phyloP scores from a whole-genome alignment of 768 basidiomycete species.

The Auriscalpium microsporum region DNA sequence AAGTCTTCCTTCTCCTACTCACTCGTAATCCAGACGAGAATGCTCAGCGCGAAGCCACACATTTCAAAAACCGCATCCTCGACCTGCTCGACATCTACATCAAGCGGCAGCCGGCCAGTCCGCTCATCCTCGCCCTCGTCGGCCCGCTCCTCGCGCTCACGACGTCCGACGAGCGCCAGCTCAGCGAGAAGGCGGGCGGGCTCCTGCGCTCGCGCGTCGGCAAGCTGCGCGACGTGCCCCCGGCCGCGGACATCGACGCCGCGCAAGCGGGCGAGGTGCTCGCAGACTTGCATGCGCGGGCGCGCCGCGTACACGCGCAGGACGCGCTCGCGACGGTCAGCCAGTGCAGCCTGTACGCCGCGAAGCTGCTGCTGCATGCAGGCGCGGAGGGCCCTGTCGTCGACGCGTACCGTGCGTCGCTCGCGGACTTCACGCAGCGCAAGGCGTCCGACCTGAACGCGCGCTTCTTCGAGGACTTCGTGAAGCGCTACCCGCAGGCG shows the following conservation, averaged over 20 bases:
- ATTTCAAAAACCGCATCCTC: conserved; percentile 94
- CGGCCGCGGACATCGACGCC: conserved; percentile 32
- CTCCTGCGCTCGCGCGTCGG: conserved; percentile 67
- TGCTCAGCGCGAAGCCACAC: conserved; percentile 80
- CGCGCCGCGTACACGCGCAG: conserved; percentile 53
- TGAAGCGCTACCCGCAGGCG: conserved; percentile 51
- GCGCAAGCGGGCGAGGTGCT: conserved; percentile 37
- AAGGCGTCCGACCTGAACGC: conserved; percentile 72
- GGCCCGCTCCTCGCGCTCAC: conserved; percentile 73
- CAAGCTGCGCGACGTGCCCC: conserved; percentile 63
- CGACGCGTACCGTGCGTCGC: conserved; percentile 52
- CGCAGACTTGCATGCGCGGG: conserved; percentile 60
- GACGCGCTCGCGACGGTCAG: conserved; percentile 59
- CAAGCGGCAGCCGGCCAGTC: conserved; percentile 69
- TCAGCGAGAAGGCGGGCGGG: conserved; percentile 81
- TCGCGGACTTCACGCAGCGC: conserved; percentile 69
- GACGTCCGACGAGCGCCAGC: conserved; percentile 72
- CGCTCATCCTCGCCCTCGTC: conserved; percentile 57
- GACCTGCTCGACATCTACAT: conserved; percentile 87
- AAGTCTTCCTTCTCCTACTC: neutral
- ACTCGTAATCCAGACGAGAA: conserved; percentile 40
- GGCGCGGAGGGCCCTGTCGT: conserved; percentile 34
- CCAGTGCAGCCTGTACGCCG: conserved; percentile 62
- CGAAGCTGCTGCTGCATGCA: conserved; percentile 38
- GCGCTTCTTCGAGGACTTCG: conserved; percentile 71